Evolutionary conservation across 257 asterid genomes (phyloP).

Genomic region (Solanum ossicruentum): DNA sequence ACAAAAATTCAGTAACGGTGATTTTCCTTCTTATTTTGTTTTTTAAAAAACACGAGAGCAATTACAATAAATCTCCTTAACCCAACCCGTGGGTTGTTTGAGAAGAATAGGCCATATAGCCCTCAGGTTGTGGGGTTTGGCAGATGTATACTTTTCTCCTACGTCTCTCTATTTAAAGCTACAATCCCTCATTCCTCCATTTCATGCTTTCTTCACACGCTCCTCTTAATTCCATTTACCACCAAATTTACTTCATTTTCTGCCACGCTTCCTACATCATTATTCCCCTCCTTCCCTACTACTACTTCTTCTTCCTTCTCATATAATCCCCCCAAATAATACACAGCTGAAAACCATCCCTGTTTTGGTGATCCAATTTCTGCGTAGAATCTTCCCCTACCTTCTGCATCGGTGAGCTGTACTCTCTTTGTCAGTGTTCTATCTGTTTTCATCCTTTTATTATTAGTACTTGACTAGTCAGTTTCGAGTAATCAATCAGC

Average conservation of each 20-base stretch:
- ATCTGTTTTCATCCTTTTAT: conserved; percentile 4
- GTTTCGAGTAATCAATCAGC: neutral
- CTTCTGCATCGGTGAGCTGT: conserved; percentile 1
- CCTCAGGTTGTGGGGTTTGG: conserved; percentile 11
- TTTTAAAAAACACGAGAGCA: no score
- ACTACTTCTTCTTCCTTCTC: neutral
- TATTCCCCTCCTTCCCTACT: neutral
- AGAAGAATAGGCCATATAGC: neutral
- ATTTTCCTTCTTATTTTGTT: no score
- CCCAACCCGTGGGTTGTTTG: no score
- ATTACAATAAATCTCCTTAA: no score
- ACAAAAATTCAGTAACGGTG: no score
- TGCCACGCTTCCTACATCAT: neutral
- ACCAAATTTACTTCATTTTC: neutral
- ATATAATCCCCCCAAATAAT: neutral
- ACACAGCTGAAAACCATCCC: neutral
- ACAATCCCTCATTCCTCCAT: neutral
- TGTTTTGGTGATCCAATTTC: neutral
- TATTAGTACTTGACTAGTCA: neutral
- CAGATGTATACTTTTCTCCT: conserved; percentile 27
- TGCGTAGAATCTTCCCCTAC: conserved; percentile 2
- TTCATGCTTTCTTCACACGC: neutral
- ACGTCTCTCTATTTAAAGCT: neutral
- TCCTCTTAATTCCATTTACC: neutral
- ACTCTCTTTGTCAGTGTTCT: neutral